Evolutionary conservation across 1,284 basidiomycete genomes (phyloP), one percentile per base, ranked within the genome.

Genomic region (Ganoderma multipileum): DNA sequence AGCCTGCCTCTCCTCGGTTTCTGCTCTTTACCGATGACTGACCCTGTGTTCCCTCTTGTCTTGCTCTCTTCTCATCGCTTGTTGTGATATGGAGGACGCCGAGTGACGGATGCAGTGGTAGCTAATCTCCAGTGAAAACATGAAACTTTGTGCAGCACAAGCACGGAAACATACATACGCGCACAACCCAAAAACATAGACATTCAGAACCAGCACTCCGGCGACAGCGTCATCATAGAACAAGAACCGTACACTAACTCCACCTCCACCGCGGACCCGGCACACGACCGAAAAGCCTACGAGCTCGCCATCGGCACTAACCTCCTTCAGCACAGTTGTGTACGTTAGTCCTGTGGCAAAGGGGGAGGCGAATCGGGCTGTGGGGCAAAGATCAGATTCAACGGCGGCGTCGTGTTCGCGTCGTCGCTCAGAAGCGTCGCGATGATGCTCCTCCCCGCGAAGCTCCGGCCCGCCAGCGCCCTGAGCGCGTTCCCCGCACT

Each of bases 381-480:
- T 8, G 91, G 91, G 18, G 92, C 92, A 79, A 94, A 94, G 74
- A 94, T 92, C 63, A 94, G 78, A 76, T 89, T 88, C 58, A 94
- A 83, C 54, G 93, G 93, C 33, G 92, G 93, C 6, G 92, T 91
- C 47, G 91, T 92, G 79, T 91, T 89, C 77, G 92, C 94, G 73
- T 95, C 91, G 73, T 95, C 93, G 75, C 85, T 89, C 52, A 95
- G 82, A 70, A 94, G 79, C 26, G 93, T 94, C 28, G 92, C 92
- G 73, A 93, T 91, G 76, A 98, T 97, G 60, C 94, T 95, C 74
- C 96, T 86, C 1, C 96, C 96, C 58, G 92, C 96, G 75, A 98
- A 98, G 69, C 95, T 95, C 65, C 96, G 85, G 18, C 96, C 96
- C 16, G 97, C 96, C 63, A 98, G 86, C 42, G 91, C 89, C 78